Base-by-base conservation (phyloP, 1,284 basidiomycete species). In the Malassezia equina region DNA sequence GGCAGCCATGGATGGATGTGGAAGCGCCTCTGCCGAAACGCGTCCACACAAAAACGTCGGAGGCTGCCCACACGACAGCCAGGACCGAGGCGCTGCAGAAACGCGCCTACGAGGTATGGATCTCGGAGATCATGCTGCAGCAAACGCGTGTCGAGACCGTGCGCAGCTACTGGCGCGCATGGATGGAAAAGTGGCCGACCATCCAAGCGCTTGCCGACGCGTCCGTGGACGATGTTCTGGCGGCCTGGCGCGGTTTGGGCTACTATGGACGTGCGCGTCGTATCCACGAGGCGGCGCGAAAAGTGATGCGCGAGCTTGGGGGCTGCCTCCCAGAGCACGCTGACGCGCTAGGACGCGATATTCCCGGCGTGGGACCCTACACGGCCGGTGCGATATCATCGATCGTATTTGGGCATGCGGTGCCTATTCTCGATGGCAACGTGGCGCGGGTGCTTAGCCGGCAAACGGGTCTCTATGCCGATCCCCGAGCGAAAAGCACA, bases 91-190 rank as follows among this genome's bases (percentile, higher is more conserved):
- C 80, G 40, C 48, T 65, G 57, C 58, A 59, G 47, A 46, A 47
- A 21, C 52, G 61, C 19, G 55, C 72, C 13, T 73, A 56, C 34
- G 59, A 88, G 84, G 86, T 88, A 11, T 88, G 86, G 84, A 79
- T 94, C 41, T 88, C 86, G 11, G 90, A 95, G 75, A 86, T 95
- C 61, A 96, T 96, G 93, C 80, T 95, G 6, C 93, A 98, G 73
- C 93, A 98, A 75, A 96, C 93, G 0, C 90, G 62, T 12, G 70
- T 71, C n/a, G 59, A 61, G 41, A 71, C 67, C 2, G 67, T 75
- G 47, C 65, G 64, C 25, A 46, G 47, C 11, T 72, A 69, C 52
- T 75, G 61, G 61, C 42, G 52, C n/a, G 57, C 54, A n/a, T 73
- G 71, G 71, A 68, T 69, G 61, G 40, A 49, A 5, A 59, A 60